Evolutionary conservation across 2,329 filamentous ascomycete species (phyloP), one percentile per base, ranked within the genome.

Genomic region (Xylariales sp.): DNA sequence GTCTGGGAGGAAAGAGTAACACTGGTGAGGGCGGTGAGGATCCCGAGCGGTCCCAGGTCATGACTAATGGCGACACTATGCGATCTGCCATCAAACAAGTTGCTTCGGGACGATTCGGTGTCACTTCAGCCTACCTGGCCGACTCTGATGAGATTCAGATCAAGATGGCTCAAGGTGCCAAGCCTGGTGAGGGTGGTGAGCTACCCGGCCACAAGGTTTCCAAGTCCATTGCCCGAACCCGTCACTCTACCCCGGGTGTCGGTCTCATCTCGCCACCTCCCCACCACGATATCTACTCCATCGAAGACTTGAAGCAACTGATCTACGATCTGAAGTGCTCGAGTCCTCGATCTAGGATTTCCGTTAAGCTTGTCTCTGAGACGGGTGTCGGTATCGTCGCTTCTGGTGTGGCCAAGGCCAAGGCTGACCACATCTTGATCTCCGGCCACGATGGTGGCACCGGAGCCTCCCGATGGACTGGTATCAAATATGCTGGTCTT

Each of bases 161-260:
- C 70, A 97, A 97, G 79, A 97, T 97, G 91, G 91, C 91, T 8
- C 91, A 97, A 69, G 91, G 91, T 62, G 91, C 91, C 48, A 97
- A 97, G 78, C 91, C 91, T 43, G 91, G 91, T 66, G 91, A 97
- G 67, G 91, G 91, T 72, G 91, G 91, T 77, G 91, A 97, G 67
- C 80, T 97, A 59, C 91, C 91, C 37, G 91, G 91, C 29, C 89
- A 96, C 75, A 97, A 97, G 71, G 91, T 97, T 20, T 93, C 90
- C 46, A 87, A 87, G 58, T 87, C 88, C 5, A 97, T 97, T 64
- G 91, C 88, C 44, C 86, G 88, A 55, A 97, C 91, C 43, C 85
- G 91, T 63, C 90, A 96, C 72, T 97, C 91, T 8, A 97, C 91
- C 5, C 89, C 91, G 51, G 91, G 91, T 66, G 91, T 97, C 54